Evolutionary conservation across 2,329 filamentous ascomycete genomes (phyloP), one percentile per base, ranked within the genome.

Genomic region (Verticillium longisporum): DNA sequence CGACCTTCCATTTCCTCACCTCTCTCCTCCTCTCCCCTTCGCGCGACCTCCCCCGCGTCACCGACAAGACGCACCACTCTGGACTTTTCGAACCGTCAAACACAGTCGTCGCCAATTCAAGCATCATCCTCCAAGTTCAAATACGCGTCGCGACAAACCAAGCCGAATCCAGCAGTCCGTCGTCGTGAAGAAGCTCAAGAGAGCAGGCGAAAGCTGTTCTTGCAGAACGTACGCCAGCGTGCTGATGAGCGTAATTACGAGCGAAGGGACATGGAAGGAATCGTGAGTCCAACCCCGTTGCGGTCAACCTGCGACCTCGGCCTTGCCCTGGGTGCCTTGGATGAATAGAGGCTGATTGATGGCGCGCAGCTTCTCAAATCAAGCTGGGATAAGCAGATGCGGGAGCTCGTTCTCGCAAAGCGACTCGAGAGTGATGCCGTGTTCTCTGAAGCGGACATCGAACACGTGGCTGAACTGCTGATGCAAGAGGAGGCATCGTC

Each of bases 141-240:
- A 61, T 88, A 79, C 66, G 78, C 83, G 33, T 75, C 82, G 63
- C 80, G 85, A 15, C 77, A 78, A 14, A 75, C 80, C 60, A 88
- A 88, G 63, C 79, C 81, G 38, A 91, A 89, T 63, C 89, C 88
- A 0, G 68, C 89, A 6, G 74, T 87, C 18, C 82, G 83, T 65
- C 82, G 76, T 63, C 80, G 84, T 58, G 84, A 92, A 69, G 84
- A 84, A 18, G 78, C 80, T 0, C 84, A 86, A 60, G 87, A 91
- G 69, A 78, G 82, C 60, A 78, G 90, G 61, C 79, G 90, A 56
- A 83, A 83, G 36, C 77, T 89, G 61, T 94, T 94, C 67, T 75
- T 94, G 62, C 84, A 86, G 69, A 89, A 81, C 58, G 86, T 89
- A 18, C 79, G 84, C 62, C 81, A 85, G 67, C 80, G 83, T 50